A percentile compares a stretch with the other conserved stretches of the same genome.
Evolutionary conservation across 495 filamentous ascomycete species (phyloP).

Genomic region (Letharia columbiana): DNA sequence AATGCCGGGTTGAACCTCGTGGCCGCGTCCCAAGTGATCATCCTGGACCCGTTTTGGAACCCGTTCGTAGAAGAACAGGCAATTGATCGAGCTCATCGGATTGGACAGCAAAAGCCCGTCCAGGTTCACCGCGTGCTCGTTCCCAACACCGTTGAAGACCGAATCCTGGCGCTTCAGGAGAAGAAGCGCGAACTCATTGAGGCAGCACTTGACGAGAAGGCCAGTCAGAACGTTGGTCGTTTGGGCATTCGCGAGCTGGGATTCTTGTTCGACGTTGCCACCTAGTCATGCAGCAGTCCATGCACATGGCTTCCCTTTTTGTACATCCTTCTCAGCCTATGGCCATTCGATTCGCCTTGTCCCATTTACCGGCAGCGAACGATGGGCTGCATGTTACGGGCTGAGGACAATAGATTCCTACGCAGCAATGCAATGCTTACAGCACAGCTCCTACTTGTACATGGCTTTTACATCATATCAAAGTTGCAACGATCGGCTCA

Average conservation of each 20-base stretch:
- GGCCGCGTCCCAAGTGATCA: constrained; percentile 79
- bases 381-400: neutral
- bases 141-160: constrained; percentile 75
- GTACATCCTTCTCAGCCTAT: neutral
- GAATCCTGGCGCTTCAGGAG: constrained; percentile 79
- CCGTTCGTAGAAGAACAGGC: constrained; percentile 93
- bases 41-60: constrained; percentile 96
- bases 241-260: constrained; percentile 56
- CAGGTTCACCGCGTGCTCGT: constrained; percentile 75
- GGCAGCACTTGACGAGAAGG: constrained; percentile 74
- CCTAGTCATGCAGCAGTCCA: neutral
- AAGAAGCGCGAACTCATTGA: constrained; percentile 72
- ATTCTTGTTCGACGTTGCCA: constrained; percentile 51
- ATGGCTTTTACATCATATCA: neutral
- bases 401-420: neutral
- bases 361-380: neutral
- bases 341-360: neutral
- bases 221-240: constrained; percentile 52
- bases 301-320: neutral
- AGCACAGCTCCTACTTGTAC: neutral
- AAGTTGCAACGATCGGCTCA: neutral
- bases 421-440: neutral
- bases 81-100: constrained; percentile 85
- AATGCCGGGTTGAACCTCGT: constrained; percentile 88
- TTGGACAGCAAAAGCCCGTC: constrained; percentile 71